Evolutionary conservation across 2,329 filamentous ascomycete genomes (phyloP).

Genomic region (Colletotrichum sp.): DNA sequence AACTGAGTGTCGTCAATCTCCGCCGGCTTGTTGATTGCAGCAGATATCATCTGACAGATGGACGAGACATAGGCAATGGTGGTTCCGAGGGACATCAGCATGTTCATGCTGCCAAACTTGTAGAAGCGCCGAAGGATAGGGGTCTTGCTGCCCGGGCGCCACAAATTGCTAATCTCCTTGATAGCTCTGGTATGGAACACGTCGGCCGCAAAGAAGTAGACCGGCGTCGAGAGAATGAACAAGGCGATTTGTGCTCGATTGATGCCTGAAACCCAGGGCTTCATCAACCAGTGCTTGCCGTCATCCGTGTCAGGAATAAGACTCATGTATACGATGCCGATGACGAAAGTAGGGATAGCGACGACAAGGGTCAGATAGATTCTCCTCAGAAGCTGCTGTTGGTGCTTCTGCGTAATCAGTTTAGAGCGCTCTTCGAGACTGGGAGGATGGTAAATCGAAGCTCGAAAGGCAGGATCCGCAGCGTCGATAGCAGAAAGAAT

Average conservation of each 20-base stretch:
- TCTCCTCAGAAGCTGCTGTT: conserved; percentile 71
- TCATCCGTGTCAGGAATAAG: conserved; percentile 67
- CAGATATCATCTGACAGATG: conserved; percentile 74
- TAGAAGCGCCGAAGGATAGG: conserved; percentile 80
- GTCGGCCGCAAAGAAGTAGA: conserved; percentile 87
- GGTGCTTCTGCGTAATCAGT: conserved; percentile 73
- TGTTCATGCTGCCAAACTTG: conserved; percentile 96
- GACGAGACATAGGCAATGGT: conserved; percentile 88
- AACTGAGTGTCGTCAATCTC: conserved; percentile 56
- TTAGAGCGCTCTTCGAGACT: conserved; percentile 84
- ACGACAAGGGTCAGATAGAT: conserved; percentile 71
- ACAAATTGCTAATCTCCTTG: conserved; percentile 79
- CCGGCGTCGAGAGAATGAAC: conserved; percentile 80
- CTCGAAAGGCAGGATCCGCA: conserved; percentile 68
- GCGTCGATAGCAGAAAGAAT: conserved; percentile 73
- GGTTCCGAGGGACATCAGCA: conserved; percentile 88
- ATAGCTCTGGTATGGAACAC: conserved; percentile 81
- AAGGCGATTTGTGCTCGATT: conserved; percentile 80
- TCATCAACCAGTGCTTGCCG: conserved; percentile 70
- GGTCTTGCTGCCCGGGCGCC: conserved; percentile 76
- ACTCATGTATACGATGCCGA: conserved; percentile 92
- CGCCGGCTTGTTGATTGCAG: conserved; percentile 43
- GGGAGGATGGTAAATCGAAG: conserved; percentile 78
- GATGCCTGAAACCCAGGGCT: conserved; percentile 73
- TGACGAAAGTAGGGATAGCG: conserved; percentile 82